These are phyloP conservation scores for Cystobasidium sp. DNA, from an alignment of 1,284 basidiomycete species.

Conservation along the genomic window DNA sequence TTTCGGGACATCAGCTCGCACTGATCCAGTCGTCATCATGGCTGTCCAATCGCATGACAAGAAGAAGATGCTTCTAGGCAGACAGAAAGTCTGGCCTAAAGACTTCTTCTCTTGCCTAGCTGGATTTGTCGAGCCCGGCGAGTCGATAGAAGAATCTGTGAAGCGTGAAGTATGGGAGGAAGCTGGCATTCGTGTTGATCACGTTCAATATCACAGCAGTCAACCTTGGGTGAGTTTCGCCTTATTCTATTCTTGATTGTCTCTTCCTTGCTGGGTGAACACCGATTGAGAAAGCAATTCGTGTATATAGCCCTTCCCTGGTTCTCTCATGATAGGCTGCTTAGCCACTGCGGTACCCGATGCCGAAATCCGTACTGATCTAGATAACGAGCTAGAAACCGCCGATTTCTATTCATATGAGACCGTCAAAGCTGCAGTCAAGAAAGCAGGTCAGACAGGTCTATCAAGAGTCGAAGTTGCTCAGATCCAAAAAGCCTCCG, in stretches of 20 bases:
- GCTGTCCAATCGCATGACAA: slow-evolving; percentile 76
- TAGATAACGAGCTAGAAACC: slow-evolving; percentile 96
- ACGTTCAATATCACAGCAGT: slow-evolving; percentile 82
- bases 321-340: slow-evolving; percentile 58
- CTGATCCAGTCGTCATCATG: slow-evolving; percentile 79
- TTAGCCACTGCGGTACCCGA: slow-evolving; percentile 49
- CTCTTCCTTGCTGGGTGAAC: not conserved
- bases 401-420: slow-evolving; percentile 83
- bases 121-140: slow-evolving; percentile 88
- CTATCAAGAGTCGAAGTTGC: slow-evolving; percentile 67
- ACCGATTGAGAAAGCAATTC: not conserved
- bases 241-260: too few relatives aligned
- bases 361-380: slow-evolving; percentile 76
- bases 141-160: slow-evolving; percentile 92
- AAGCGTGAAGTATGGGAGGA: slow-evolving; percentile 93
- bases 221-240: slow-evolving; percentile 67
- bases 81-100: slow-evolving; percentile 64
- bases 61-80: slow-evolving; percentile 81
- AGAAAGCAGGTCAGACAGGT: slow-evolving; percentile 64
- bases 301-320: slow-evolving; percentile 52
- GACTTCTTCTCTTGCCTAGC: slow-evolving; percentile 83
- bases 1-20: slow-evolving; percentile 11
- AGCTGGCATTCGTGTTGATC: slow-evolving; percentile 81
- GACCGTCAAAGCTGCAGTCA: slow-evolving; percentile 70
- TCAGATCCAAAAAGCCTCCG: slow-evolving; percentile 61